phyloP scores from a whole-genome alignment of 345 rosid species.

The Erucastrum elatum region DNA sequence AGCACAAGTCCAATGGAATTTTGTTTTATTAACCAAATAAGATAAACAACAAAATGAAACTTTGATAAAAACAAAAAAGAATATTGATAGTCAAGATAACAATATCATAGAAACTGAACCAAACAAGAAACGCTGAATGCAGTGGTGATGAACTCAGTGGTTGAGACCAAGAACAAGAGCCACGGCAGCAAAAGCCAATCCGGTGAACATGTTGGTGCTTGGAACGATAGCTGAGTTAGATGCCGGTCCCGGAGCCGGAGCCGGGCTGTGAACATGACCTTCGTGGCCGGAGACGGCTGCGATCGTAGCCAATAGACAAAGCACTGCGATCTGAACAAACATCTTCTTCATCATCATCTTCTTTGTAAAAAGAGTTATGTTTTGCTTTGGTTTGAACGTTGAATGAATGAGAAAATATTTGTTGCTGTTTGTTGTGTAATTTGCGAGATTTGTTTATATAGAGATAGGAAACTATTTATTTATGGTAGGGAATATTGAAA shows the following conservation, averaged over 20 bases:
- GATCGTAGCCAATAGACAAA: constrained; percentile 34
- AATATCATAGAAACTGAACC: constrained; percentile 8
- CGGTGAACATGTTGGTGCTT: constrained; percentile 36
- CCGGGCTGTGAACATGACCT: constrained; percentile 36
- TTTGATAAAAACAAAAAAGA: background rate
- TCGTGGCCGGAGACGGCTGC: constrained; percentile 31
- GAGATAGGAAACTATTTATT: background rate
- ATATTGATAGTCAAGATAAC: constrained; percentile 26
- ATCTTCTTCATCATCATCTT: constrained; percentile 33
- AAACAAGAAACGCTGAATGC: constrained; percentile 1
- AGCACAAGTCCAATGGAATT: background rate
- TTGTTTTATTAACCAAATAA: constrained; percentile 17
- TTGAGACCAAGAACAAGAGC: constrained; percentile 36
- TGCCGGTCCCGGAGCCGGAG: constrained; percentile 23
- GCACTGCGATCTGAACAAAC: constrained; percentile 36
- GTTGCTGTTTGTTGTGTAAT: constrained; percentile 21
- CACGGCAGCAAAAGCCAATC: constrained; percentile 33
- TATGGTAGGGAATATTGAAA: background rate
- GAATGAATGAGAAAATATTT: constrained; percentile 20
- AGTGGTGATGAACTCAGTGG: constrained; percentile 19
- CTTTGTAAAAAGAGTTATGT: background rate
- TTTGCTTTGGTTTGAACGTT: constrained; percentile 11
- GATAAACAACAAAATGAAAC: background rate
- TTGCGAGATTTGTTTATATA: constrained; percentile 23
- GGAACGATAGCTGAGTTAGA: constrained; percentile 26